Conservation (phyloP, 495 filamentous ascomycete species). For the Melanomma pulvis-pyrius region DNA sequence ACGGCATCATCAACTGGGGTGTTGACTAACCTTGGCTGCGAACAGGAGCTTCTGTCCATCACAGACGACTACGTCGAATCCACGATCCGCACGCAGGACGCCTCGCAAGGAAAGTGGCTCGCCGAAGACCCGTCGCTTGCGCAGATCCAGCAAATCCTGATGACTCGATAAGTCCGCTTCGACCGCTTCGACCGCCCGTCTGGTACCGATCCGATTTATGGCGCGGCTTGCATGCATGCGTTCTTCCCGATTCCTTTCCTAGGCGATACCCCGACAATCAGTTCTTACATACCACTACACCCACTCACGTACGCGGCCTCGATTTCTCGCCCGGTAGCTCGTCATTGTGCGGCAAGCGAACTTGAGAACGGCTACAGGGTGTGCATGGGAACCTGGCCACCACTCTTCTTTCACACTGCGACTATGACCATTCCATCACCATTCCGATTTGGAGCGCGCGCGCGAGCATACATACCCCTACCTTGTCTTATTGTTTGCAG, state of each 20-base stretch:
- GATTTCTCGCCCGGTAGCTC: too few species aligned
- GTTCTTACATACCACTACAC: neutral
- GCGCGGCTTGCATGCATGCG: neutral
- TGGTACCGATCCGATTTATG: neutral
- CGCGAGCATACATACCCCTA: neutral
- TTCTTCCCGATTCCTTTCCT: slow-evolving; percentile 2
- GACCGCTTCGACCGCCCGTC: neutral
- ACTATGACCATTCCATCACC: neutral
- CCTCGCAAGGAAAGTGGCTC: slow-evolving; percentile 46
- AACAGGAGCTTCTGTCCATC: slow-evolving; percentile 45
- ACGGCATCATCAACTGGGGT: neutral
- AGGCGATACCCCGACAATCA: slow-evolving; percentile 17
- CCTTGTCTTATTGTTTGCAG: too few species aligned
- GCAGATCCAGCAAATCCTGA: slow-evolving; percentile 35
- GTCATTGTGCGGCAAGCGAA: too few species aligned
- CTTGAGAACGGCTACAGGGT: too few species aligned
- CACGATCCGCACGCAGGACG: slow-evolving; percentile 44
- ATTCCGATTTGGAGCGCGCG: neutral
- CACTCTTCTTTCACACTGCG: too few species aligned
- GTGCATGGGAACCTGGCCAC: too few species aligned
- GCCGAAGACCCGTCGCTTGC: slow-evolving; percentile 44
- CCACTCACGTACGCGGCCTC: neutral
- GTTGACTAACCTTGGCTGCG: neutral
- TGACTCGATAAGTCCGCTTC: slow-evolving; percentile 18
- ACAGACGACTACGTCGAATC: slow-evolving; percentile 46